These are phyloP conservation scores for Zelopaecilomyces penicillatus DNA, from an alignment of 2,329 filamentous ascomycete species.

Conservation along the genomic window DNA sequence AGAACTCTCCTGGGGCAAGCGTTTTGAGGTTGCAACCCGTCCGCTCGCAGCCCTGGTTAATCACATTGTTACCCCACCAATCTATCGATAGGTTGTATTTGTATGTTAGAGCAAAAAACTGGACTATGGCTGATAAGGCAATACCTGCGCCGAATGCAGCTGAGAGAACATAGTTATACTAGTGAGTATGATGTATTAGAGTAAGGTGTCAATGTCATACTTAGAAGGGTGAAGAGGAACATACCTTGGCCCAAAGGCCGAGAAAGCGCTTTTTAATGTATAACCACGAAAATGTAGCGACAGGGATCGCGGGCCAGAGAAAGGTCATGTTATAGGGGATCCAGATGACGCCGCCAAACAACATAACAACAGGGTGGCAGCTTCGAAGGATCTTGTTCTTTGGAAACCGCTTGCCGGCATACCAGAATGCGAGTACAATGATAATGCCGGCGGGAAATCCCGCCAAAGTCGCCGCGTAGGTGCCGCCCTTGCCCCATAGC, in stretches of 20 bases:
- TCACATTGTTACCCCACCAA: constrained; percentile 32
- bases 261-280: constrained; percentile 37
- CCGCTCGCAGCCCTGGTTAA: constrained; percentile 30
- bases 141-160: constrained; percentile 34
- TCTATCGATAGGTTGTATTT: constrained; percentile 24
- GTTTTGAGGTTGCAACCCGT: constrained; percentile 16
- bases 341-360: constrained; percentile 32
- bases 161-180: constrained; percentile 31
- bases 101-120: constrained; percentile 35
- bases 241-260: constrained; percentile 38
- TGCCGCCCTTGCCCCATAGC: constrained; percentile 26
- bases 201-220: no score
- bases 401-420: constrained; percentile 24
- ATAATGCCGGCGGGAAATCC: constrained; percentile 32
- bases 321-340: constrained; percentile 39
- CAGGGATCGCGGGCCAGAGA: constrained; percentile 36
- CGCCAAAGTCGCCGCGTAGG: constrained; percentile 25
- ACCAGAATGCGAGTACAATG: constrained; percentile 28
- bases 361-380: constrained; percentile 33
- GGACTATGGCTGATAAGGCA: constrained; percentile 32
- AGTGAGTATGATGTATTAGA: no score
- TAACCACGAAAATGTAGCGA: constrained; percentile 40
- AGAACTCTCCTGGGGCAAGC: constrained; percentile 17
- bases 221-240: not conserved
- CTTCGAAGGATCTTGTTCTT: constrained; percentile 26